Percentiles rank a stretch among this genome's conserved stretches.
Evolutionary conservation across 208 protist genomes (phyloP).

Genomic region (Trypanosoma conorhini): DNA sequence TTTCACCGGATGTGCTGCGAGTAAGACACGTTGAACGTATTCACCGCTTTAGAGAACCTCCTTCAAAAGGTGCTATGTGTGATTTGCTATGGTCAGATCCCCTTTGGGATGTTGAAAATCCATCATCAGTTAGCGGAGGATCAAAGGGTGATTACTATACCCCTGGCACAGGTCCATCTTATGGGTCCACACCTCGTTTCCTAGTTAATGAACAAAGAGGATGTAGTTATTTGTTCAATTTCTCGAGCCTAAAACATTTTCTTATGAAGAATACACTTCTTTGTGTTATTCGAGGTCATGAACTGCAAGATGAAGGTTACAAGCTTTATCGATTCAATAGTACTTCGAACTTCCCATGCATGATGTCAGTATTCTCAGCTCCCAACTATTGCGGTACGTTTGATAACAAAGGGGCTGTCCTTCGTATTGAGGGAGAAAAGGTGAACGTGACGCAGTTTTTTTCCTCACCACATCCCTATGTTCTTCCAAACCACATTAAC

Average conservation of each 20-base stretch:
- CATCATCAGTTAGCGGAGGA: constrained; percentile 75
- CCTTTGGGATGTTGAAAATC: constrained; percentile 90
- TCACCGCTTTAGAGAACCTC: constrained; percentile 97
- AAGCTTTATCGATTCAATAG: constrained; percentile 92
- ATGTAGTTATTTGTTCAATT: constrained; percentile 87
- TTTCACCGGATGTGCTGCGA: constrained; percentile 95
- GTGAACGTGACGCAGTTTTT: constrained; percentile 93
- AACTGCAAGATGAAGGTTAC: constrained; percentile 94
- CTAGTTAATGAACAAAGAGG: constrained; percentile 71
- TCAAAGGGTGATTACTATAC: constrained; percentile 68
- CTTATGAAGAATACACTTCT: constrained; percentile 95
- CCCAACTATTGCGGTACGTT: constrained; percentile 98
- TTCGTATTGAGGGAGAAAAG: constrained; percentile 73
- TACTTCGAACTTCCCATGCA: constrained; percentile 93
- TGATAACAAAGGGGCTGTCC: constrained; percentile 97
- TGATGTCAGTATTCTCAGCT: constrained; percentile 98
- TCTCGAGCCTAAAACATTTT: constrained; percentile 86
- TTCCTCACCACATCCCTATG: constrained; percentile 71
- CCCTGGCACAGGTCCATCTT: constrained; percentile 46
- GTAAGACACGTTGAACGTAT: constrained; percentile 95
- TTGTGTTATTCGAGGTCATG: constrained; percentile 96
- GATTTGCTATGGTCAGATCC: constrained; percentile 99
- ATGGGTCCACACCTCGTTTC: constrained; percentile 64
- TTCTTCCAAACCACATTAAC: constrained; percentile 55
- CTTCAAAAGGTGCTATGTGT: constrained; percentile 97